These are phyloP conservation scores for Chlorencoelia australis DNA, from an alignment of 2,329 filamentous ascomycete species.

Conservation along the genomic window DNA sequence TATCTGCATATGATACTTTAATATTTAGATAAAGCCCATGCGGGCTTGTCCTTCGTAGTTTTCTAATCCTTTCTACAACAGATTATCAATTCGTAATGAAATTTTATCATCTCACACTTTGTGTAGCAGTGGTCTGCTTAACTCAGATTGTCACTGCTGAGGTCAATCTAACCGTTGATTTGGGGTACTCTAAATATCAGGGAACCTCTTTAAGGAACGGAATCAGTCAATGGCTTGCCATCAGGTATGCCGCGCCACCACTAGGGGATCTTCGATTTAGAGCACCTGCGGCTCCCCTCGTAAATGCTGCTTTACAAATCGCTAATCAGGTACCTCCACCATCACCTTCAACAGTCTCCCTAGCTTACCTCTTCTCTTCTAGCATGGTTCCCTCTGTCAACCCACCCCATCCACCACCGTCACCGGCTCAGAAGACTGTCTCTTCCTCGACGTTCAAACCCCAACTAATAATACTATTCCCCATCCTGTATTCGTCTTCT, in stretches of 20 bases:
- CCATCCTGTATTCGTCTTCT: constrained; percentile 49
- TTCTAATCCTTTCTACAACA: no score
- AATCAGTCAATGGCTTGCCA: constrained; percentile 62
- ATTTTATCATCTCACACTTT: no score
- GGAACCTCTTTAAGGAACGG: constrained; percentile 46
- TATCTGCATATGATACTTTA: no score
- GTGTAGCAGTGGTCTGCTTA: no score
- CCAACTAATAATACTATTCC: constrained; percentile 39
- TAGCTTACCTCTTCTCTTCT: not conserved
- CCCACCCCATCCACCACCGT: constrained; percentile 17
- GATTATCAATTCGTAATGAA: no score
- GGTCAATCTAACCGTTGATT: constrained; percentile 35
- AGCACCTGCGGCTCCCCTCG: constrained; percentile 52
- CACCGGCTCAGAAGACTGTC: constrained; percentile 52
- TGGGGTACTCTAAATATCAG: constrained; percentile 57
- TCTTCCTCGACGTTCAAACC: constrained; percentile 57
- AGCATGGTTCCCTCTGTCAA: constrained; percentile 21
- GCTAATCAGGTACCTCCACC: constrained; percentile 20
- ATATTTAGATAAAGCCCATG: no score
- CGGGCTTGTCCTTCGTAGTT: no score
- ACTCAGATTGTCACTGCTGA: no score
- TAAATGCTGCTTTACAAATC: constrained; percentile 12
- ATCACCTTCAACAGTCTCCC: not conserved
- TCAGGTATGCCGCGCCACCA: constrained; percentile 65
- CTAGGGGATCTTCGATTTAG: constrained; percentile 55